Evolutionary conservation across 2,329 filamentous ascomycete species (phyloP), one percentile per base, ranked within the genome.

Genomic region (Fonsecaea pedrosoi): DNA sequence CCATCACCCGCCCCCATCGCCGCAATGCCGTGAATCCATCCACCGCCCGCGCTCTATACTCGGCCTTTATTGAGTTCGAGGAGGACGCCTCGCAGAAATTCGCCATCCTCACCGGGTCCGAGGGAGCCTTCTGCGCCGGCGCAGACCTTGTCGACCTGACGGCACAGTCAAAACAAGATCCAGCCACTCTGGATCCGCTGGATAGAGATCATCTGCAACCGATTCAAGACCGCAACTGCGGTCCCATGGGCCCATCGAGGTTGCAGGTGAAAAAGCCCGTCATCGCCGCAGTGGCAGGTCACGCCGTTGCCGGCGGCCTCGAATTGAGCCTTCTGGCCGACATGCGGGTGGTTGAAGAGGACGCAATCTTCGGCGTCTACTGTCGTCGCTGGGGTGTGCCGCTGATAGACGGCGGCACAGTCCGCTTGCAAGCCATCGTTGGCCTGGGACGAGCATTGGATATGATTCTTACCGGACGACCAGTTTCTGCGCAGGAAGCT

Each of bases 361-460:
- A 83, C 50, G 82, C 83, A 3, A 73, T 85, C 0, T 85, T 87
- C 60, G 85, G 85, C 1, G 81, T 87, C 2, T 87, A 86, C 70
- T 86, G 83, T 73, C 78, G 85, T 1, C 79, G 84, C 2, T 85
- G 78, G 71, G 84, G 85, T 0, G 83, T 85, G 0, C 83, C 83
- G 3, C 73, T 85, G 30, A 82, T 85, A 50, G 85, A 81, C 34
- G 82, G 82, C 7, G 85, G 85, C 1, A 86, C 84, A 0, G 83
- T 86, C 0, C 80, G 85, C 0, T 74, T 86, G 5, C 83, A 82
- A 64, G 78, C 78, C 1, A 78, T 86, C 54, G 74, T 87, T 25
- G 85, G 85, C 0, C 76, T 87, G 0, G 83, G 84, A 0, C 73
- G 83, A 2, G 85, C 85, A 0, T 68, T 87, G 62, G 85, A 87